These are phyloP conservation scores for Sclerotinia sclerotiorum DNA, from an alignment of 2,329 filamentous ascomycete genomes.

Conservation along the genomic window DNA sequence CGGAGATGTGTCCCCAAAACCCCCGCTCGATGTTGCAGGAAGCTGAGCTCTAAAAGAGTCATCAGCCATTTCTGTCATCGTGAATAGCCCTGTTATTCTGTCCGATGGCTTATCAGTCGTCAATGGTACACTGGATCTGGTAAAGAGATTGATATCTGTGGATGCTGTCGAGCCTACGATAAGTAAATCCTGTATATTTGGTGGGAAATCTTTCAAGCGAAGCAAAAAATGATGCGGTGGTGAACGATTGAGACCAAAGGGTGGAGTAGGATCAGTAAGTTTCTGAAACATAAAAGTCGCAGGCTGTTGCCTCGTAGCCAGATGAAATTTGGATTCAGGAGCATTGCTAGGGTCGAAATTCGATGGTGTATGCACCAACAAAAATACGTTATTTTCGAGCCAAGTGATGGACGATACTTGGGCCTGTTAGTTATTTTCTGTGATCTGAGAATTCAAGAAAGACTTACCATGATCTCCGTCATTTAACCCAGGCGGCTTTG, in stretches of 20 bases:
- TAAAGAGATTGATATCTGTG: conserved; percentile 76
- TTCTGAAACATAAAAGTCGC: conserved; percentile 70
- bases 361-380: conserved; percentile 73
- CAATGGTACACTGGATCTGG: conserved; percentile 68
- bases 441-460: neutral
- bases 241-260: conserved; percentile 63
- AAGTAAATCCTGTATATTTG: conserved; percentile 76
- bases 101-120: conserved; percentile 59
- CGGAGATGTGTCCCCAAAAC: conserved; percentile 68
- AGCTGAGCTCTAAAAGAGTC: conserved; percentile 75
- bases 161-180: conserved; percentile 80
- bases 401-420: conserved; percentile 78
- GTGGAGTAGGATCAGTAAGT: conserved; percentile 70
- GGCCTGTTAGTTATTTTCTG: conserved; percentile 33
- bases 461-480: conserved; percentile 64
- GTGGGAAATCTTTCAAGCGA: conserved; percentile 76
- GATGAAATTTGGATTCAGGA: conserved; percentile 71
- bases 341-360: conserved; percentile 53
- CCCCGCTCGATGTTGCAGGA: conserved; percentile 61
- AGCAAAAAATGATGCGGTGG: conserved; percentile 76
- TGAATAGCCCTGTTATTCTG: conserved; percentile 66
- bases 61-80: conserved; percentile 68
- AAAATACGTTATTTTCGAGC: conserved; percentile 84
- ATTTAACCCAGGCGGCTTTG: conserved; percentile 67
- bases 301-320: conserved; percentile 67